Evolutionary conservation across 768 basidiomycete species (phyloP).

Genomic region (Tephrocybe sp.): DNA sequence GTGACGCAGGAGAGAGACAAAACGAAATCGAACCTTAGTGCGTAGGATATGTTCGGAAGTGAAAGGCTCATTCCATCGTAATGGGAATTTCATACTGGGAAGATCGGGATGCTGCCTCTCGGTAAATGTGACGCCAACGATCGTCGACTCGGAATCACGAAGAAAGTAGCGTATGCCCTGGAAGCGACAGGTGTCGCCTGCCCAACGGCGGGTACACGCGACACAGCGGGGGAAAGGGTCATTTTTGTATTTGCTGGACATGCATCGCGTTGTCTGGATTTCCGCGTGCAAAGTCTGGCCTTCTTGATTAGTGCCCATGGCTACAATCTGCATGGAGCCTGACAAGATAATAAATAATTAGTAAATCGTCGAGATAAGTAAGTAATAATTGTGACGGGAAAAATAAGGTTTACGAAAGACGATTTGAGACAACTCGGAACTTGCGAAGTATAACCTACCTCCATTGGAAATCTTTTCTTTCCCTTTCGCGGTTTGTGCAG

Average conservation of each 20-base stretch:
- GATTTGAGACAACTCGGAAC: too few relatives aligned
- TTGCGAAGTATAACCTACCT: conserved; percentile 19
- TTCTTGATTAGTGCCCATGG: conserved; percentile 27
- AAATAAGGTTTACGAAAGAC: not conserved
- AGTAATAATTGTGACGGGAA: not conserved
- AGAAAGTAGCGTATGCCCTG: conserved; percentile 81
- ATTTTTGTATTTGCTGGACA: conserved; percentile 73
- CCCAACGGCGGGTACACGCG: conserved; percentile 83
- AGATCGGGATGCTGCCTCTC: conserved; percentile 58
- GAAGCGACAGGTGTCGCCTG: conserved; percentile 84
- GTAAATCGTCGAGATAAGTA: too few relatives aligned
- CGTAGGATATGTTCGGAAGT: conserved; percentile 46
- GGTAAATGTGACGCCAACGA: conserved; percentile 69
- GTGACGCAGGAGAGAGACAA: too few relatives aligned
- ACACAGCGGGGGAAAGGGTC: conserved; percentile 80
- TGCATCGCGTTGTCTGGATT: conserved; percentile 75
- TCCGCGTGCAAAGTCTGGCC: conserved; percentile 48
- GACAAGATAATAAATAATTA: not conserved
- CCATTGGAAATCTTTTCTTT: conserved; percentile 42
- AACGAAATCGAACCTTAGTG: conserved; percentile 51
- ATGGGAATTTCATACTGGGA: conserved; percentile 63
- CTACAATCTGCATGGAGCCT: conserved; percentile 26
- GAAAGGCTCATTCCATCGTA: conserved; percentile 62
- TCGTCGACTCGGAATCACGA: conserved; percentile 53
- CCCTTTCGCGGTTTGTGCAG: conserved; percentile 35